Evolutionary conservation across 108 stramenopile species (phyloP).

Genomic region (Asterionellopsis glacialis): DNA sequence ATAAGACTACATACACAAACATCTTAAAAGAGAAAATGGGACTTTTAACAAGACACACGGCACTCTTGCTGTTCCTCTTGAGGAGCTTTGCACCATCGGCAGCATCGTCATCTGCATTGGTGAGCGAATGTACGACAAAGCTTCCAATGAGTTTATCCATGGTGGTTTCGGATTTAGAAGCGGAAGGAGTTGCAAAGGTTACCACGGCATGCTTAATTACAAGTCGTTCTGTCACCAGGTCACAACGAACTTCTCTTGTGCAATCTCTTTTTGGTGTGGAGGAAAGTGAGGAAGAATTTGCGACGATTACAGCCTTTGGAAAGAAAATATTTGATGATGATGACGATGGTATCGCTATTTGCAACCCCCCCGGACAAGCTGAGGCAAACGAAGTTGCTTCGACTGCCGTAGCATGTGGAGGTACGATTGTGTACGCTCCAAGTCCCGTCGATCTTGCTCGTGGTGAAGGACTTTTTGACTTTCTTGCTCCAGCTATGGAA

Average conservation of each 20-base stretch:
- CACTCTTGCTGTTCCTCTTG: not conserved
- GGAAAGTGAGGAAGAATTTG: conserved; percentile 28
- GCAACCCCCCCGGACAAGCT: conserved; percentile 27
- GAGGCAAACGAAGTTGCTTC: conserved; percentile 52
- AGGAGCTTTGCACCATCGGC: conserved; percentile 1
- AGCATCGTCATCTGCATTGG: conserved; percentile 27
- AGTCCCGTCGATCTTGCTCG: conserved; percentile 52
- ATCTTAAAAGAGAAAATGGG: no score
- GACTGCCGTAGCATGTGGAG: conserved; percentile 71
- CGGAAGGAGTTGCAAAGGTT: conserved; percentile 54
- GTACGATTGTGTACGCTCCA: conserved; percentile 65
- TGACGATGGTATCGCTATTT: conserved; percentile 58
- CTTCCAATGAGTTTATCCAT: conserved; percentile 81
- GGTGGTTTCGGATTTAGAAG: conserved; percentile 71
- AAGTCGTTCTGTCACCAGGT: conserved; percentile 48
- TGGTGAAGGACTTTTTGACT: conserved; percentile 78
- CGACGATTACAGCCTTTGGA: conserved; percentile 59
- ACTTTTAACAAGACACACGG: not conserved
- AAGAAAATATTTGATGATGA: conserved; percentile 32
- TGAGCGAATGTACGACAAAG: conserved; percentile 45
- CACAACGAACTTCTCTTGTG: conserved; percentile 20
- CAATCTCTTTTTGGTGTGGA: conserved; percentile 39
- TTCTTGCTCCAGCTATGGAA: conserved; percentile 73
- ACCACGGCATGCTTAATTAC: conserved; percentile 69
- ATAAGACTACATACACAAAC: no score